Evolutionary conservation across 2,329 filamentous ascomycete species (phyloP), one percentile per base, ranked within the genome.

Genomic region (Daldinia eschscholtzii): DNA sequence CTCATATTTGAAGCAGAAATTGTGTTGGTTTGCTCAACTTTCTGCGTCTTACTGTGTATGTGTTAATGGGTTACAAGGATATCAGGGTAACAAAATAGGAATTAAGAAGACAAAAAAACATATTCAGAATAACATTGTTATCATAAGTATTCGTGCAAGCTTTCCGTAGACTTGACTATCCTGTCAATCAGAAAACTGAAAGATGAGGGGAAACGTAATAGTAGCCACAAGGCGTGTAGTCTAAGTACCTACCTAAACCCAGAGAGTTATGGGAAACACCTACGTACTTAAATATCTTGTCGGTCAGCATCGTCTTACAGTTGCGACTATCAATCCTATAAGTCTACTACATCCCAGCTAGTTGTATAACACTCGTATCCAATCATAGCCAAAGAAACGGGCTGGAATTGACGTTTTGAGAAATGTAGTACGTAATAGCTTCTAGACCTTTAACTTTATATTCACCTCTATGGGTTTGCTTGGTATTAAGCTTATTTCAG

Each of bases 401-500:
- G 15, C 30, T 13, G 28, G 30, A 60, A 15, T 42, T 35, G 46
- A 61, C 61, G 52, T 15, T 61, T 68, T 68, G 23, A 52, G 65
- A 9, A 61, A 64, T 58, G 4, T 13, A 48, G 7, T 57, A 57
- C 48, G 48, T 63, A 58, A 35, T 60, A 48, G 39, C 30, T 33
- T n/a, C 48, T 13, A n/a, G 12, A 12, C 10, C 20, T 35, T 65
- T 30, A 10, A 30, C 48, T n/a, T 10, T 52, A 18, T 52, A 33
- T 26, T 28, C 9, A 33, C 13, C 33, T 35, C 33, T 35, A 35
- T 9, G 33, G 18, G 20, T 13, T 18, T 18, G 23, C 44, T 26
- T 28, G 18, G 2, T 20, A 30, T 26, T 35, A 30, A 55, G 52
- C 52, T 55, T 55, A 55, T 9, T 55, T 55, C 13, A 23, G 20